phyloP scores from a whole-genome alignment of 805 yeast genomes.

The Candida argentea region DNA sequence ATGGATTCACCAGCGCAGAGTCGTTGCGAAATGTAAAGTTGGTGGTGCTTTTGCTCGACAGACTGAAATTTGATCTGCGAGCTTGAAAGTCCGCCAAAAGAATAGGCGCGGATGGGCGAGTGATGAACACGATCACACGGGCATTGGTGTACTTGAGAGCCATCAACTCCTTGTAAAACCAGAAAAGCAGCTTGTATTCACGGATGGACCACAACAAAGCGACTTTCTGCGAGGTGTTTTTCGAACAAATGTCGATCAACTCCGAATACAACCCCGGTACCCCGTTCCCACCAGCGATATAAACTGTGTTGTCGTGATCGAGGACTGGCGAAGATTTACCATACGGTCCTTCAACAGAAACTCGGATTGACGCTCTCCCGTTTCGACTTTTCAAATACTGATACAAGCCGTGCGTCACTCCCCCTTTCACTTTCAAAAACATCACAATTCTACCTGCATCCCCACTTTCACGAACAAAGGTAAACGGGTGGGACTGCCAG shows the following conservation, averaged over 20 bases:
- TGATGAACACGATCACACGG: conserved; percentile 19
- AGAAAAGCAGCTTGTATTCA: conserved; percentile 36
- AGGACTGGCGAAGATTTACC: conserved; percentile 44
- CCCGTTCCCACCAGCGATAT: conserved; percentile 70
- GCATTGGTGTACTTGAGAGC: conserved; percentile 16
- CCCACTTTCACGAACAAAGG: conserved; percentile 6
- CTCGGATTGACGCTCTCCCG: conserved; percentile 16
- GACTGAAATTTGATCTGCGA: conserved; percentile 10
- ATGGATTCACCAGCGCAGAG: conserved; percentile 1
- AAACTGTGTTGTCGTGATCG: conserved; percentile 42
- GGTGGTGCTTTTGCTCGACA: neutral
- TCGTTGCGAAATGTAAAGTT: neutral
- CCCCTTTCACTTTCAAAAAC: conserved; percentile 27
- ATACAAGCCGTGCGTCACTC: conserved; percentile 24
- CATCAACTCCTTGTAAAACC: conserved; percentile 36
- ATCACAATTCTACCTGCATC: conserved; percentile 13
- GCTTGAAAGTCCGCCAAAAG: neutral
- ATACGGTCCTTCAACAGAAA: conserved; percentile 59
- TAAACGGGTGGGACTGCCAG: conserved; percentile 63
- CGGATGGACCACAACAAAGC: conserved; percentile 53
- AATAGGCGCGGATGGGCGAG: conserved; percentile 11
- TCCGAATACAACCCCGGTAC: conserved; percentile 46
- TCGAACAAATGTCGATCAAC: conserved; percentile 17
- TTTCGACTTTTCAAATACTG: conserved; percentile 19
- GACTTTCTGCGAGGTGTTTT: conserved; percentile 4